Conservation (phyloP, 163 green algal genomes). For the Scenedesmus sp. region DNA sequence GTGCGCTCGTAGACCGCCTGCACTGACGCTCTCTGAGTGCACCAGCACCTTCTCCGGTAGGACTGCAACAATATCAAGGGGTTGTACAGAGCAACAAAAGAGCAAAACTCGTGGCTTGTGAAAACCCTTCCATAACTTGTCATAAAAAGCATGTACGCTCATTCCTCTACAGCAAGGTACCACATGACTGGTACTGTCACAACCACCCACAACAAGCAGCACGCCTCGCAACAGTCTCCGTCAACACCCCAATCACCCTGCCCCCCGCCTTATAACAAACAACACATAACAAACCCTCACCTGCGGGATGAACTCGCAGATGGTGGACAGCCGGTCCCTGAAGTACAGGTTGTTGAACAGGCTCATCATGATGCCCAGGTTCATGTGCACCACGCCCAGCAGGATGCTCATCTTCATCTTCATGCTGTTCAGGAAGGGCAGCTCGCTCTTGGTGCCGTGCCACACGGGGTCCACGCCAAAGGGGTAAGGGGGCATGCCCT, state of each 20-base stretch:
- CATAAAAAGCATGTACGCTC: no score
- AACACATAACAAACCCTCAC: conserved; percentile 40
- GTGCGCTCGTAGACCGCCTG: no score
- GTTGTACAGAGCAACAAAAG: no score
- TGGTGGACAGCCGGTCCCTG: conserved; percentile 88
- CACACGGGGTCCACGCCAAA: conserved; percentile 97
- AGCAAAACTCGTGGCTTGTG: no score
- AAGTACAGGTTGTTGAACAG: conserved; percentile 96
- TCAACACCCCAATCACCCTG: not conserved
- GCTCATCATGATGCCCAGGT: conserved; percentile 95
- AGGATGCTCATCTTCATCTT: conserved; percentile 99
- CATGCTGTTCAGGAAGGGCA: conserved; percentile 96
- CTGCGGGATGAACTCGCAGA: conserved; percentile 94
- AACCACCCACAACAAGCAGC: not conserved
- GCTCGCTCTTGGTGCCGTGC: conserved; percentile 94
- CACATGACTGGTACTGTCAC: no score
- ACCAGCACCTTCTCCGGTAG: no score
- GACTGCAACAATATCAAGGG: no score
- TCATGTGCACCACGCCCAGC: conserved; percentile 97
- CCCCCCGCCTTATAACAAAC: no score
- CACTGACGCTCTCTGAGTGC: no score
- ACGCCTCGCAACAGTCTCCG: not conserved
- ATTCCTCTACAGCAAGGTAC: no score
- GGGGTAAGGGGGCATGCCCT: conserved; percentile 70
- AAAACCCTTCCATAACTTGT: no score